Conservation (phyloP, 805 yeast genomes). For the Yamadazyma kitorensis region DNA sequence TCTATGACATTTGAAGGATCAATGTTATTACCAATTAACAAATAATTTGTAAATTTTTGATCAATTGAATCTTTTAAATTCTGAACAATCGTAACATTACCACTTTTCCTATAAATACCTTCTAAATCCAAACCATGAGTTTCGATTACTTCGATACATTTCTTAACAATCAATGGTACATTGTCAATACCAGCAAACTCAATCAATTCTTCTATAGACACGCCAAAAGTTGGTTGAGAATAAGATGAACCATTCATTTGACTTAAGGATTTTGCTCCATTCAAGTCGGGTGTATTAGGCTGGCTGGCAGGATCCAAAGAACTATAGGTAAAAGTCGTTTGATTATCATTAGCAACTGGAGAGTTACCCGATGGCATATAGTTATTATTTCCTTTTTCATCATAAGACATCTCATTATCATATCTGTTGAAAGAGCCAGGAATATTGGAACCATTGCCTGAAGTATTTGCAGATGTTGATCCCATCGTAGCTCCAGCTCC, state of each 20-base stretch:
- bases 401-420: neutral
- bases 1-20: conserved; percentile 52
- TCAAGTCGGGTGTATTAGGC: conserved; percentile 29
- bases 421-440: neutral
- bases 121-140: conserved; percentile 79
- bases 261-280: conserved; percentile 32
- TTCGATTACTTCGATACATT: conserved; percentile 85
- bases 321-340: conserved; percentile 12
- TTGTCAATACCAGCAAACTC: conserved; percentile 80
- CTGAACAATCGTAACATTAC: conserved; percentile 71
- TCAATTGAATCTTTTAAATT: conserved; percentile 71
- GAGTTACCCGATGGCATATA: too few species aligned
- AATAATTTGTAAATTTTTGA: conserved; percentile 64
- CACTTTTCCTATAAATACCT: conserved; percentile 86
- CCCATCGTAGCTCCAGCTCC: neutral
- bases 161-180: conserved; percentile 87
- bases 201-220: conserved; percentile 72
- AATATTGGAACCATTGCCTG: neutral
- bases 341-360: conserved; percentile 4
- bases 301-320: conserved; percentile 35
- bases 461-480: neutral
- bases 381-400: neutral
- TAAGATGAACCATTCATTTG: conserved; percentile 7
- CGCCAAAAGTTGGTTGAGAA: conserved; percentile 66
- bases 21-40: conserved; percentile 40